A percentile compares a stretch with the other conserved stretches of the same genome.
Evolutionary conservation across 495 filamentous ascomycete species (phyloP).

Genomic region (Annulohypoxylon bovei): DNA sequence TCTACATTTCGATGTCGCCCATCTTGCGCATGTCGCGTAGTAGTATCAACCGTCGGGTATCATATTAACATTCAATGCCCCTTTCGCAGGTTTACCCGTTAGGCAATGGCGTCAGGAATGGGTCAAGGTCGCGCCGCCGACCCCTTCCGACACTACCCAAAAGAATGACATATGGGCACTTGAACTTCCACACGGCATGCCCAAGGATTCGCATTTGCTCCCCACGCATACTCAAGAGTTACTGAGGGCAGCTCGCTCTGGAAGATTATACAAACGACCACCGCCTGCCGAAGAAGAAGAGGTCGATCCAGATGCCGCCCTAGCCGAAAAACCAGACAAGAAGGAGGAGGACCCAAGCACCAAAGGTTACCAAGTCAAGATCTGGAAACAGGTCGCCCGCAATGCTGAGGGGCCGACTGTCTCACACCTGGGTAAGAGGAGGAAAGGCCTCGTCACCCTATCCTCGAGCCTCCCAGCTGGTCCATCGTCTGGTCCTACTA

Average conservation of each 20-base stretch:
- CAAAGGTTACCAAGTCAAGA: conserved; percentile 74
- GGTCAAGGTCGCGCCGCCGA: conserved; percentile 74
- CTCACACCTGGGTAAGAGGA: conserved; percentile 87
- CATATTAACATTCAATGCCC: not conserved
- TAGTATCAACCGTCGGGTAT: not conserved
- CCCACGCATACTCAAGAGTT: conserved; percentile 82
- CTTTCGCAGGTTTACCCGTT: conserved; percentile 73
- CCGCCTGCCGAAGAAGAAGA: conserved; percentile 62
- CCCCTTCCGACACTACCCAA: conserved; percentile 62
- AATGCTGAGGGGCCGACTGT: conserved; percentile 77
- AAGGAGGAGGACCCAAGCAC: conserved; percentile 64
- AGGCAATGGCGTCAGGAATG: conserved; percentile 85
- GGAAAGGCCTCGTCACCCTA: conserved; percentile 70
- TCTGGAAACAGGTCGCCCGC: conserved; percentile 82
- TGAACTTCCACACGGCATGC: conserved; percentile 77
- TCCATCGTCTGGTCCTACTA: conserved; percentile 55
- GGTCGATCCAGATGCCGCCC: conserved; percentile 57
- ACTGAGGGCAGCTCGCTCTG: conserved; percentile 82
- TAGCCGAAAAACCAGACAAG: conserved; percentile 56
- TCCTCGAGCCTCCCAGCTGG: conserved; percentile 56
- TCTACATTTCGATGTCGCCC: not conserved
- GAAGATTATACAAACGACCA: conserved; percentile 70
- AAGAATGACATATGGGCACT: conserved; percentile 62
- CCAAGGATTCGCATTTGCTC: conserved; percentile 84
- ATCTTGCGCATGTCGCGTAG: not conserved